Base-by-base conservation (phyloP, 306 rosid species). In the Crotalaria pallida region DNA sequence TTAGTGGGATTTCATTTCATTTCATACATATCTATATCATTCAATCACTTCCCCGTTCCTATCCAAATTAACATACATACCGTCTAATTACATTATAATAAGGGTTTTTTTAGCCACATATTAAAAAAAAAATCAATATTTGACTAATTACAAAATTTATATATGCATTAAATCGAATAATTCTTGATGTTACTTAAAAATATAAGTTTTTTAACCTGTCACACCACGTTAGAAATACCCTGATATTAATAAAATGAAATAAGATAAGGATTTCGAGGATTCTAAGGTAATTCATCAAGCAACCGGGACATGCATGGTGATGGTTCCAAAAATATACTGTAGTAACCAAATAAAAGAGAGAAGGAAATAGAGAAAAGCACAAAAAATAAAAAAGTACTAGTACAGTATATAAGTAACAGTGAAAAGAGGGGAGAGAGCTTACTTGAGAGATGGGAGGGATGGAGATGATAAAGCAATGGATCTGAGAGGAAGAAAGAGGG, bases 401-500 rank as follows among this genome's bases (percentile, higher is more conserved):
- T n/a, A n/a, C n/a, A n/a, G n/a, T 11, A 13, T n/a, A 33, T 7
- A 7, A 59, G 45, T 8, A 7, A 61, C 50, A 3, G 24, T 44
- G 6, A 23, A 58, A 43, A 33, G 26, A 36, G 8, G 33, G 67
- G 45, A 12, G 17, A 69, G 67, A 24, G 45, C 60, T 77, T 77
- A 77, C 81, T 29, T 63, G 67, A 34, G 70, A 61, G 29, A 38
- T 27, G 19, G 5, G 17, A 0, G 44, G 0, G 48, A 3, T 1
- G 70, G 0, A 31, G 36, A 62, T 0, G 17, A 44, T 0, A 23
- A 64, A 56, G 74, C 63, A 71, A 65, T 47, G 74, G 82, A 78
- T 72, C 78, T 78, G 65, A 18, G 69, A 78, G 49, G 31, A 8
- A 38, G 41, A 53, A 6, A 40, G 52, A 53, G 33, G n/a, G 3